Base-by-base conservation (phyloP, 1,284 basidiomycete species). In the Wolfiporia cocos region DNA sequence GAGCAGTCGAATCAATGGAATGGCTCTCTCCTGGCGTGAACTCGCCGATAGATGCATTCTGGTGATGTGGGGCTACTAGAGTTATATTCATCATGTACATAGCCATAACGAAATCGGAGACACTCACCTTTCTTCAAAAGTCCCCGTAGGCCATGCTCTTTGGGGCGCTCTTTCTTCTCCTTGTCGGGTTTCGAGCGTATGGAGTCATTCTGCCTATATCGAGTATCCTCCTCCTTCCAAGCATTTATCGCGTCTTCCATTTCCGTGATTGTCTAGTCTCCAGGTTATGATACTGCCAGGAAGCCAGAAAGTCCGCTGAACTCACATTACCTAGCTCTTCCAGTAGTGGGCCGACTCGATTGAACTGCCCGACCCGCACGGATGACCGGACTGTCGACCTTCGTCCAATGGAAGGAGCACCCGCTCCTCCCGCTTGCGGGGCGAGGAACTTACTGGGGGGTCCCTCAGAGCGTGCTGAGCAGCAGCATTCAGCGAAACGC, bases 361-460 rank as follows among this genome's bases (percentile, higher is more conserved):
- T 73, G 42, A 73, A 51, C 29, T 60, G 52, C n/a, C 50, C 54
- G 3, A 49, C 37, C 9, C 59, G 50, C 2, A 56, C 49, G 2
- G 49, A 34, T 12, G 54, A 55, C 22, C 58, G 50, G 5, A 64
- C 39, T 5, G 77, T 78, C 43, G 70, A 74, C 43, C 70, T 73
- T 22, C 73, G 66, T 48, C 77, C 52, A 12, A 58, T 21, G 6
- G 55, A 52, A 4, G 52, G 52, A 31, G 52, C 46, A 11, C 9
- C 29, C 2, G 35, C n/a, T 11, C 20, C 23, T 73, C 63, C 19
- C 64, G 71, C 40, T 74, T 64, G 30, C 66, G 23, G 57, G 7
- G 65, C 62, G 38, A 83, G 73, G 54, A 83, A 81, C 53, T 70
- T 77, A 55, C 81, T 86, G 50, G 38, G n/a, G n/a, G n/a, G n/a